These are phyloP conservation scores for Exsudoporus frostii DNA, from an alignment of 768 basidiomycete genomes.

Conservation along the genomic window DNA sequence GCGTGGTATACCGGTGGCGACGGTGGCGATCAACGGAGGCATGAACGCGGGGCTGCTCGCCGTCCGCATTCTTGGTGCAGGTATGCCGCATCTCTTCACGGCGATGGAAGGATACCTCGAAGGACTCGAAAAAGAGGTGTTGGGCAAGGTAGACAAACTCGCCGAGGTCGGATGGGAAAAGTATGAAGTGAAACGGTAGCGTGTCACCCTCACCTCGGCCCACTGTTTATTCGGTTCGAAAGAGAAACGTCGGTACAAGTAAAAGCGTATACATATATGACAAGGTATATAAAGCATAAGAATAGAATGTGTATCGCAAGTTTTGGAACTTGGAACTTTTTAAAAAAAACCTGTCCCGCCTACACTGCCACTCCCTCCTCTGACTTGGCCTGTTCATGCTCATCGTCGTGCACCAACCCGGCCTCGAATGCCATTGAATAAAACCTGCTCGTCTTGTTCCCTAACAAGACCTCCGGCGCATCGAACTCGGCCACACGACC, in stretches of 20 bases:
- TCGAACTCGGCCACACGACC: conserved; percentile 81
- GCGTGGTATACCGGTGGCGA: conserved; percentile 96
- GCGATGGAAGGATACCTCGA: conserved; percentile 76
- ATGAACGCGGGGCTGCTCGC: conserved; percentile 92
- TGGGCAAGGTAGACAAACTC: conserved; percentile 74
- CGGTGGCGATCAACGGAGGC: conserved; percentile 94
- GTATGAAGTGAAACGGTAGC: conserved; percentile 51
- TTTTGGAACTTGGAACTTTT: no score
- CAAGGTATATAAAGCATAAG: neutral
- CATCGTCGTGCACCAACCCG: conserved; percentile 36
- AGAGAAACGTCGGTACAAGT: neutral
- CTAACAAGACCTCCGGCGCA: conserved; percentile 57
- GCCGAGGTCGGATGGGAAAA: conserved; percentile 82
- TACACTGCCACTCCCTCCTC: no score
- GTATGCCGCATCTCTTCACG: conserved; percentile 59
- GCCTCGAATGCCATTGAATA: conserved; percentile 62
- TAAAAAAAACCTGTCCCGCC: no score
- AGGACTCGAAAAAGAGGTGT: conserved; percentile 67
- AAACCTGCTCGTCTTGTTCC: conserved; percentile 52
- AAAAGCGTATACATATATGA: neutral
- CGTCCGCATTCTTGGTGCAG: conserved; percentile 79
- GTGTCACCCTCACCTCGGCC: no score
- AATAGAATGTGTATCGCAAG: neutral
- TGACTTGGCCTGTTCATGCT: neutral
- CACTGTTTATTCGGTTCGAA: neutral